Evolutionary conservation across 331 rosid species (phyloP), one percentile per base, ranked within the genome.

Genomic region (Saraca asoca): DNA sequence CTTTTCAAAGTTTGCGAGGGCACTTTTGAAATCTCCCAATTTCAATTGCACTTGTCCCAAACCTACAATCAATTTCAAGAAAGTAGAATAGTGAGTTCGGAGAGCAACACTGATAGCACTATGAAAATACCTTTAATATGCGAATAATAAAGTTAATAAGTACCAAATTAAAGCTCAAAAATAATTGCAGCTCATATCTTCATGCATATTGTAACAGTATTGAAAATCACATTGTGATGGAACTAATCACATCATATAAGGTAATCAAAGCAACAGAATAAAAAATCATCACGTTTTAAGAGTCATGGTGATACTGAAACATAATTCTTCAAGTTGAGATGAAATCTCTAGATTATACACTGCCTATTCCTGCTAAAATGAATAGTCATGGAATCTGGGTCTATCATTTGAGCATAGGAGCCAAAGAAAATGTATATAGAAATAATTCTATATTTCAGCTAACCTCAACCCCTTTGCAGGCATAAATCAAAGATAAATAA

Each of bases 41-140:
- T 94, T 88, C 78, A 94, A 80, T 70, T 94, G 97, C 42, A 94
- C 97, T 81, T 94, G 99, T 58, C 99, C 99, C 86, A 94, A 80
- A 64, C 99, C 97, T 94, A 79, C 72, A 55, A 78, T 46, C 54
- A 72, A 12, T 59, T 75, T 39, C 34, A 74, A 73, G 74, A 67
- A 45, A 39, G 61, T 56, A 57, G 50, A 51, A 57, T 71, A 13
- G 52, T 54, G 64, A 51, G 63, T 54, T 52, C 43, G 19, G 73
- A 16, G 46, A 62, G 20, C 10, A 44, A 51, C 57, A 49, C 38
- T 11, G 60, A 35, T 17, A 55, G 48, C 16, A 51, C 49, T 20
- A 50, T 15, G 37, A 39, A 55, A 70, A 66, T 60, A 62, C 33
- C 52, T 33, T 65, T 53, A 20, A 78, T 46, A 68, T 62, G 18